Evolutionary conservation across 768 basidiomycete species (phyloP), one percentile per base, ranked within the genome.

Genomic region (Dentipellis sp.): DNA sequence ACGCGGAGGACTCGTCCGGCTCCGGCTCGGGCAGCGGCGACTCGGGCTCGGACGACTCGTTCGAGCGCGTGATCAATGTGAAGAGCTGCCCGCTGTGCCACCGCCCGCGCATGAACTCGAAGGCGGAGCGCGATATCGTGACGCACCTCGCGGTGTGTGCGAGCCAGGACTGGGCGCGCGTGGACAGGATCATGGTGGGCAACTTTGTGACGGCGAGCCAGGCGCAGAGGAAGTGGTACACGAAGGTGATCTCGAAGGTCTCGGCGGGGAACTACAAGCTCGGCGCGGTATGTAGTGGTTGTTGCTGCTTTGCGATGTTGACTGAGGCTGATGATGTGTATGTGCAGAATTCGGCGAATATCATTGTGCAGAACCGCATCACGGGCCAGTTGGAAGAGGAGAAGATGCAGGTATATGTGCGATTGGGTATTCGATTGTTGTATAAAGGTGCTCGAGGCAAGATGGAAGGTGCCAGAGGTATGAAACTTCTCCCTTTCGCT

Each of bases 121-220:
- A 93, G 68, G 91, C 84, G 0, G 97, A 97, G 69, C 76, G 93
- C 64, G 94, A 97, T 67, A 97, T 98, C 64, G 76, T 99, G 53
- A 97, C 97, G 21, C 95, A 99, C 69, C 71, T 99, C n/a, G 97
- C 94, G 1, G 82, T 98, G 10, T 99, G 95, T 64, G 94, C 97
- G 10, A 90, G 86, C 60, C 81, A 85, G 62, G 97, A 98, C 67
- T 97, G 94, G 93, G 83, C 78, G 38, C 80, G 84, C 58, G 86
- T 98, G 29, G 87, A 97, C 64, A 69, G 86, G 59, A 91, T 98
- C 60, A 83, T 97, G 46, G 94, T 95, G 11, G 86, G 90, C 16
- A 94, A 95, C 66, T 99, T 91, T 62, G 94, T 97, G 3, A 97
- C 94, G 0, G 86, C 91, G 5, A 84, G 80, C 61, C 93, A 97